Base-by-base conservation (phyloP, 257 asterid genomes). In the Petunia secreta region DNA sequence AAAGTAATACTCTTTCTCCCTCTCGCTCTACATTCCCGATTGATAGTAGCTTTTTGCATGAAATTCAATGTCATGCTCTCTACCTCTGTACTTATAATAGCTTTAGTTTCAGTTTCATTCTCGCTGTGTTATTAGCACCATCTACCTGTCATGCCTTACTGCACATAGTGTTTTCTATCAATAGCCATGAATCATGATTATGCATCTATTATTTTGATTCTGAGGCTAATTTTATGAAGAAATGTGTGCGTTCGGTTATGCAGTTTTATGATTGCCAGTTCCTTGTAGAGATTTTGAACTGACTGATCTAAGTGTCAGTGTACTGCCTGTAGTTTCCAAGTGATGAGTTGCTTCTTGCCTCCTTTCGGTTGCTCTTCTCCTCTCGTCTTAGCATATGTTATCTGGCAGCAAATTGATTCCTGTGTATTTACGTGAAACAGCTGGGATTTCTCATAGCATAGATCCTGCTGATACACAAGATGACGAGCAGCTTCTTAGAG, bases 401-500 rank as follows among this genome's bases (percentile, higher is more conserved):
- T 81, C 75, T 73, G 73, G 25, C 36, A 50, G 78, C 34, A 25
- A 73, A 73, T 38, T 73, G 50, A 73, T 73, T 50, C 43, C 60
- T 88, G 38, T 9, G 58, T 58, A 16, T 40, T 77, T 9, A 50
- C 64, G 81, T 75, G 58, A 78, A 82, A 85, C 91, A 91, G 92
- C 75, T 81, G 85, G 63, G 59, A 80, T 48, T 88, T 80, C 86
- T 57, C 84, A 53, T 16, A 83, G 82, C 59, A 86, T 75, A 75
- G 86, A 76, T 62, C 81, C 84, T 64, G 91, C 82, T 75, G 91
- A 89, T 78, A 90, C 81, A 11, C 93, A 85, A 80, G 92, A 84
- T n/a, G 97, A 96, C 80, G 97, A 91, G 58, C 96, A 94, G 85
- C 94, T 93, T 75, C 86, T 90, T 86, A 88, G 97, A 86, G 87